Base-by-base conservation (phyloP, 768 basidiomycete genomes). In the Suillus plorans region DNA sequence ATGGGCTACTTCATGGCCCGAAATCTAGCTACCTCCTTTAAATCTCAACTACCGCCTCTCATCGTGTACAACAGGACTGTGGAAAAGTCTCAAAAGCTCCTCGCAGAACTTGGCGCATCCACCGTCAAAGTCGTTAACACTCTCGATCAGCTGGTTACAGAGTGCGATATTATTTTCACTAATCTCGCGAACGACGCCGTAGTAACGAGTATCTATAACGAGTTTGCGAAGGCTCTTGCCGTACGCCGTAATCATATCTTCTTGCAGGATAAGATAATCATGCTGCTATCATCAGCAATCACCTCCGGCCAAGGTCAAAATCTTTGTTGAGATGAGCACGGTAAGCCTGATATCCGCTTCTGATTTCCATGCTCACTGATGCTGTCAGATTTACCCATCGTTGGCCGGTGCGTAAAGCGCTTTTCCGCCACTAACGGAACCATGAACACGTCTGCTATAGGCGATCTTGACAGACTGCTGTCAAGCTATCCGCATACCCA, bases 281-380 rank as follows among this genome's bases (percentile, higher is more conserved):
- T 22, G 41, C 67, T 71, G 62, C 58, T 50, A 18, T 65, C 67
- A 42, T 70, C 65, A 86, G 79, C 71, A 71, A 69, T 69, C 70
- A n/a, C 80, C 82, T 39, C 80, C 84, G 2, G 72, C 80, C 9
- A 81, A 78, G 72, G 75, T 80, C 68, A 94, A 89, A 73, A 90
- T 93, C 57, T 94, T 95, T 68, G 89, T 94, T 39, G 94, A 96
- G 69, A 93, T 89, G 14, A 89, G 88, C 77, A 96, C 94, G 3
- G 91, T 92, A 62, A 63, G 87, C 77, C 22, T 61, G 25, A 34
- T 39, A 39, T 39, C 50, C 12, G 22, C 63, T 28, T 49, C 44
- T 25, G 22, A 16, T 28, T 16, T 37, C 20, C 34, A 55, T 39
- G 57, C 63, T 69, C 64, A 72, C 60, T 47, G 25, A 25, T 49